Evolutionary conservation across 2,329 filamentous ascomycete genomes (phyloP).

Genomic region (Fusarium newnesense): DNA sequence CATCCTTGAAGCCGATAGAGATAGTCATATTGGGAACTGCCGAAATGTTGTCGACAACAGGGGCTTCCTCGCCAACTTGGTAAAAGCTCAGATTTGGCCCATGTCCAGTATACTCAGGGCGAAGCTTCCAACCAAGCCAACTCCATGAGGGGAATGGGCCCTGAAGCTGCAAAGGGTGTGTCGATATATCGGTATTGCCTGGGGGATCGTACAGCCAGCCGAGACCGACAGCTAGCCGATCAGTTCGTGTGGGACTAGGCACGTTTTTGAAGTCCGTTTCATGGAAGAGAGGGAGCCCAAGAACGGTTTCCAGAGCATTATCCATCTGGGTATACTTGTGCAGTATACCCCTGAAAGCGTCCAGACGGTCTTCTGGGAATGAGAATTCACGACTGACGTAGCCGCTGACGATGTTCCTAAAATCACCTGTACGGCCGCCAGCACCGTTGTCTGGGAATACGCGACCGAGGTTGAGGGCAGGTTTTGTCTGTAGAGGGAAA

Average conservation of each 20-base stretch:
- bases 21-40: slow-evolving; percentile 49
- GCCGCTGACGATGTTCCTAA: slow-evolving; percentile 45
- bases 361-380: slow-evolving; percentile 45
- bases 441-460: slow-evolving; percentile 45
- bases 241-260: slow-evolving; percentile 46
- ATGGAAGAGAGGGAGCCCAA: slow-evolving; percentile 51
- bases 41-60: slow-evolving; percentile 44
- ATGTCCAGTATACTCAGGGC: slow-evolving; percentile 38
- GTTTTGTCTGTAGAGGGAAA: slow-evolving; percentile 47
- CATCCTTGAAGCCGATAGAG: slow-evolving; percentile 50
- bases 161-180: slow-evolving; percentile 43
- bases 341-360: slow-evolving; percentile 49
- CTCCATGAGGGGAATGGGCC: slow-evolving; percentile 51
- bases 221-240: slow-evolving; percentile 49
- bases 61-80: slow-evolving; percentile 44
- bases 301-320: slow-evolving; percentile 43
- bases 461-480: slow-evolving; percentile 47
- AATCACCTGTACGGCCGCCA: slow-evolving; percentile 38
- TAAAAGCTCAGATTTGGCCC: slow-evolving; percentile 47
- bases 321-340: slow-evolving; percentile 44
- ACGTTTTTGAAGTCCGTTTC: slow-evolving; percentile 45
- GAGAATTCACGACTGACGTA: slow-evolving; percentile 47
- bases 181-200: slow-evolving; percentile 27
- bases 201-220: slow-evolving; percentile 48
- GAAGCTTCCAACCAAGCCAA: slow-evolving; percentile 51